phyloP scores from a whole-genome alignment of 1,139 yeast genomes.

The Candida sp. region DNA sequence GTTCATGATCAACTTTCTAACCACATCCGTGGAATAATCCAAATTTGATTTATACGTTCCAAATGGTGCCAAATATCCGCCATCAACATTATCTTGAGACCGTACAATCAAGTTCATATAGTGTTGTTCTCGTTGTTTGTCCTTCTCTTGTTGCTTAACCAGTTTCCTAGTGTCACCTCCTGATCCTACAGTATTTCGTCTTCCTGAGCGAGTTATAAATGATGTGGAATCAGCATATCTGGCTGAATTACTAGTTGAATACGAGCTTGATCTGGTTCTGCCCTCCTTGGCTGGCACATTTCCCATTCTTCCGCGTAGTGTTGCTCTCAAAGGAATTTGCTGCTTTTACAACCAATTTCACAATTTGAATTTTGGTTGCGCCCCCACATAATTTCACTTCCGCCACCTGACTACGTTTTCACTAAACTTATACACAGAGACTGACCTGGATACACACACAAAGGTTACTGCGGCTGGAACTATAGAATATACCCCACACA shows the following conservation, averaged over 20 bases:
- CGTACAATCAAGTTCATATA: constrained; percentile 55
- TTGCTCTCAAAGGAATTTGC: neutral
- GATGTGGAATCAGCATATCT: constrained; percentile 3
- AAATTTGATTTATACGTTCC: constrained; percentile 78
- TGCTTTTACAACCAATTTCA: neutral
- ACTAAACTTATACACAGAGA: too few species aligned
- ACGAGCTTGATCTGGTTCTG: constrained; percentile 22
- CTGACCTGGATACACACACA: too few species aligned
- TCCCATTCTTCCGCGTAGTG: constrained; percentile 36
- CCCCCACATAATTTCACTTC: too few species aligned
- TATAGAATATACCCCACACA: too few species aligned
- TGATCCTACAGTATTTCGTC: constrained; percentile 19
- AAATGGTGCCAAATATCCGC: constrained; percentile 81
- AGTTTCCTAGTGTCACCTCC: constrained; percentile 8
- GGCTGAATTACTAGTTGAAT: constrained; percentile 10
- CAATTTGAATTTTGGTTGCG: neutral
- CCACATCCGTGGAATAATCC: constrained; percentile 72
- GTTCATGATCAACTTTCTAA: constrained; percentile 54
- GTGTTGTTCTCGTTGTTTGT: constrained; percentile 48
- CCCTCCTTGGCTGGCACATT: constrained; percentile 59
- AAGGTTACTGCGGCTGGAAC: too few species aligned
- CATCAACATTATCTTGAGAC: constrained; percentile 64
- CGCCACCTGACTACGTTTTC: too few species aligned
- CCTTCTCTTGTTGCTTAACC: constrained; percentile 44
- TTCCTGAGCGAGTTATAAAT: constrained; percentile 8